Evolutionary conservation across 1,139 yeast genomes (phyloP).

Genomic region (Saccharomyces hybrid): DNA sequence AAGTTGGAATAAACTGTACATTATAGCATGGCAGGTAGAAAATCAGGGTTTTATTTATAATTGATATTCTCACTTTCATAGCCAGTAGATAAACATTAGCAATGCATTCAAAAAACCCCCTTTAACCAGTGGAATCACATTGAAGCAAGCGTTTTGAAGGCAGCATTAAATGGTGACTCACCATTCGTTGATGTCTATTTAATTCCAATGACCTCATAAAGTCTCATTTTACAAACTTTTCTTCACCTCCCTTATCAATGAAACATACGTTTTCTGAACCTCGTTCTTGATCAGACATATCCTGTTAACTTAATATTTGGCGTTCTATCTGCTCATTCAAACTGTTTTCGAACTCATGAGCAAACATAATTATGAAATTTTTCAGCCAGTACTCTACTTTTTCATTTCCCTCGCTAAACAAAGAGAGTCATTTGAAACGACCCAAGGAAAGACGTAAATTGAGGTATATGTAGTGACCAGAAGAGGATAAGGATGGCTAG

Average conservation of each 20-base stretch:
- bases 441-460: background rate
- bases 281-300: background rate
- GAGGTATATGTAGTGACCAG: background rate
- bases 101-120: background rate
- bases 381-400: background rate
- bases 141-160: background rate
- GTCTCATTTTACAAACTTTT: background rate
- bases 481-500: background rate
- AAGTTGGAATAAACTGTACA: background rate
- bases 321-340: background rate
- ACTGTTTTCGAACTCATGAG: background rate
- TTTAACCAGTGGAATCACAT: background rate
- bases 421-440: background rate
- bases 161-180: background rate
- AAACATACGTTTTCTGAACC: background rate
- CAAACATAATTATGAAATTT: background rate
- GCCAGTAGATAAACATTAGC: background rate
- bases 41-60: background rate
- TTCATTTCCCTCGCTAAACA: background rate
- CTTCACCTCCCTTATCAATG: slow-evolving; percentile 7
- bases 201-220: background rate
- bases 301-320: slow-evolving; percentile 1
- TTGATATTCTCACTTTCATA: background rate
- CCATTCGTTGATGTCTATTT: background rate
- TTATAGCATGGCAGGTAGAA: background rate